These are phyloP conservation scores for Filosporella fistucella DNA, from an alignment of 495 filamentous ascomycete genomes.

Conservation along the genomic window DNA sequence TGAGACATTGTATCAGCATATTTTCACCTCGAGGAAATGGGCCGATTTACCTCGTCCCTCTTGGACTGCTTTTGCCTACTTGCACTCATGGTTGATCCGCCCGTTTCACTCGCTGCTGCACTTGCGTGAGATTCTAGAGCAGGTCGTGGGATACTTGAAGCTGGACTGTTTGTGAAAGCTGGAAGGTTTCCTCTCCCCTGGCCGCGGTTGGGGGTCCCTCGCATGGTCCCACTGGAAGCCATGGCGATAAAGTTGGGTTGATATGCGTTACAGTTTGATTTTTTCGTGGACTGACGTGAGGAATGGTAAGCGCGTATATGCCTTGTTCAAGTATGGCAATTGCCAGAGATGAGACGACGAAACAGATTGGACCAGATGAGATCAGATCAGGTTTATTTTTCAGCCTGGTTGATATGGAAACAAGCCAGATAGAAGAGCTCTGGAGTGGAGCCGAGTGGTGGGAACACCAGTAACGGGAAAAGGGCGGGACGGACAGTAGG, in stretches of 20 bases:
- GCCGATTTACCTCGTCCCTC: conserved; percentile 82
- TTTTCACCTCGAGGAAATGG: background rate
- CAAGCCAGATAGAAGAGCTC: no score
- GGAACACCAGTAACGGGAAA: no score
- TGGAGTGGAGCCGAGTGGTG: no score
- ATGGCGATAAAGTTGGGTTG: conserved; percentile 14
- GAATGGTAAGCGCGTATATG: conserved; percentile 20
- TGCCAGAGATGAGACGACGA: no score
- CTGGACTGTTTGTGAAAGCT: conserved; percentile 61
- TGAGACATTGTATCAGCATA: conserved; percentile 35
- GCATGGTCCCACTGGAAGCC: conserved; percentile 34
- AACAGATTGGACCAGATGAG: no score
- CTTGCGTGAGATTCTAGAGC: conserved; percentile 59
- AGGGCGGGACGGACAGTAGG: no score
- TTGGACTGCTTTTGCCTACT: conserved; percentile 93
- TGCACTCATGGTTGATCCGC: conserved; percentile 73
- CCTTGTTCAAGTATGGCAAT: no score
- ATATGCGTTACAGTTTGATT: no score
- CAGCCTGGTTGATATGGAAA: no score
- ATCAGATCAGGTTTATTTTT: no score
- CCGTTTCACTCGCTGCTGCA: conserved; percentile 60
- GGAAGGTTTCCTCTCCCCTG: conserved; percentile 63
- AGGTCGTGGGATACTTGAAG: conserved; percentile 79
- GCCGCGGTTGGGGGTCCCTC: conserved; percentile 57
- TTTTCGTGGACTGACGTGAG: conserved; percentile 1